phyloP scores from a whole-genome alignment of 176 grass and related monocot species.

The Zizania latifolia region DNA sequence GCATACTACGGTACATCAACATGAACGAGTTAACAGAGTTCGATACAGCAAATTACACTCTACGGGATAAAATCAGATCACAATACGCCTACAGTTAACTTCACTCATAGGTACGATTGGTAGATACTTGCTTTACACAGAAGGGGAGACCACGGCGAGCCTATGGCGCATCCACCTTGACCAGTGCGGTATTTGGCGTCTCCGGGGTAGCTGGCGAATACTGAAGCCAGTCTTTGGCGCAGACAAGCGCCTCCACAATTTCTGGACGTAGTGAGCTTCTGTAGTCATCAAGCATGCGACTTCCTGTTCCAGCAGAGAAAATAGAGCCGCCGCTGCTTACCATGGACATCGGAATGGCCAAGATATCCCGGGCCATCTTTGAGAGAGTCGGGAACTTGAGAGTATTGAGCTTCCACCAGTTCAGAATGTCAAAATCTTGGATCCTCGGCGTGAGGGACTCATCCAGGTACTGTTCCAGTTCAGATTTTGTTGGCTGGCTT shows the following conservation, averaged over 20 bases:
- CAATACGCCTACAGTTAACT: constrained; percentile 22
- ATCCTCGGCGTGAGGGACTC: constrained; percentile 51
- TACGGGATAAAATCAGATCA: not conserved
- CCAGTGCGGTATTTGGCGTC: not conserved
- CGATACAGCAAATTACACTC: not conserved
- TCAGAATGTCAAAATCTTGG: constrained; percentile 59
- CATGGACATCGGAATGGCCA: constrained; percentile 62
- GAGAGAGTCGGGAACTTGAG: constrained; percentile 61
- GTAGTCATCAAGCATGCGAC: constrained; percentile 35
- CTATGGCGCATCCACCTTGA: constrained; percentile 8
- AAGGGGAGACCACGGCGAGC: not conserved
- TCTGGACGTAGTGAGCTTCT: constrained; percentile 23
- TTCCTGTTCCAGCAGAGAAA: constrained; percentile 48
- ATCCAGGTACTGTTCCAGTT: constrained; percentile 62
- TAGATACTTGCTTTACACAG: not conserved
- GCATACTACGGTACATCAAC: not conserved
- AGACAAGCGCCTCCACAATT: constrained; percentile 27
- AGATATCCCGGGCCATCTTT: constrained; percentile 55
- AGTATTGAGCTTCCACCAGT: constrained; percentile 71
- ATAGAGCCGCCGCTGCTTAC: constrained; percentile 35
- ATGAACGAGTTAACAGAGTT: constrained; percentile 22
- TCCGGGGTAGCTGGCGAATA: not conserved
- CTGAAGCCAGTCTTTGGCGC: constrained; percentile 28
- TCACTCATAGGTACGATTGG: not conserved
- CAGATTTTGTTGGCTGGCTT: constrained; percentile 49